These are phyloP conservation scores for Lithospermum erythrorhizon DNA, from an alignment of 257 asterid genomes.

Conservation along the genomic window DNA sequence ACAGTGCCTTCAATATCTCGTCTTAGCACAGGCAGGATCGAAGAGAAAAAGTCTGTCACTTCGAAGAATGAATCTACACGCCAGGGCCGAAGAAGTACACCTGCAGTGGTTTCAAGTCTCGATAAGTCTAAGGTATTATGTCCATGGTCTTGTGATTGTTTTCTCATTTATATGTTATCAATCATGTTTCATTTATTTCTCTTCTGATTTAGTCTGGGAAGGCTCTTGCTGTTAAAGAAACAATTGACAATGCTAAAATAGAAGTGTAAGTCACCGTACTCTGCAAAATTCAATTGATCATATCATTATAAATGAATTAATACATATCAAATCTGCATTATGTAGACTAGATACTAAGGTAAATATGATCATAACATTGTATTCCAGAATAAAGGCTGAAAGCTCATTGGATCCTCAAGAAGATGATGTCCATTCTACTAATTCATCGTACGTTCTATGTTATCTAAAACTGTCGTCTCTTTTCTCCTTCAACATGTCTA, in stretches of 20 bases:
- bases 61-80: constrained; percentile 8
- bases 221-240: constrained; percentile 26
- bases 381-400: constrained; percentile 19
- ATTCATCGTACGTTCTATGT: constrained; percentile 48
- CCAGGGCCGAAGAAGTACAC: constrained; percentile 24
- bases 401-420: constrained; percentile 24
- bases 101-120: constrained; percentile 28
- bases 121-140: constrained; percentile 29
- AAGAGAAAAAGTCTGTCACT: neutral
- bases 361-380: neutral
- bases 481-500: neutral
- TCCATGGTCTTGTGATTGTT: neutral
- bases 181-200: constrained; percentile 1
- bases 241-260: constrained; percentile 14
- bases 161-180: neutral
- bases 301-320: neutral
- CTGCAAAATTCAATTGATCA: neutral
- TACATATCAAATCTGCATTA: too few relatives aligned
- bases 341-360: neutral
- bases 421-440: constrained; percentile 54
- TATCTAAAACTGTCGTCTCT: constrained; percentile 1
- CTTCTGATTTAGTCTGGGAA: constrained; percentile 27
- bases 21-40: constrained; percentile 9
- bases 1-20: constrained; percentile 13
- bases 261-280: constrained; percentile 33